phyloP scores from a whole-genome alignment of 2,329 filamentous ascomycete genomes.

The Dactylellina sp. region DNA sequence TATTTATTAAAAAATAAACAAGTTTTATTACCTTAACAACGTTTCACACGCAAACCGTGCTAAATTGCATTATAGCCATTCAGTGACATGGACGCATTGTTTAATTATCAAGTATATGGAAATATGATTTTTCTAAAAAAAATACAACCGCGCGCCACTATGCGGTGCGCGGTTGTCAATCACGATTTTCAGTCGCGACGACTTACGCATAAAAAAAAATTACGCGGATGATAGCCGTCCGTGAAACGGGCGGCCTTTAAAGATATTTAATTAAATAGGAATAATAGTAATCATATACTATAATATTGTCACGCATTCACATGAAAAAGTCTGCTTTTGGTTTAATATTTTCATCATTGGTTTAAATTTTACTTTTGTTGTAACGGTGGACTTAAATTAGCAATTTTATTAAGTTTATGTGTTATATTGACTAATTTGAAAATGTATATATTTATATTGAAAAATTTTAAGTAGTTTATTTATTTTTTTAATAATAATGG shows the following conservation, averaged over 20 bases:
- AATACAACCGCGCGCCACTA: conserved; percentile 3
- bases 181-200: too few relatives aligned
- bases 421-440: conserved; percentile 36
- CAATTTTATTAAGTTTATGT: conserved; percentile 16
- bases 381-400: background rate
- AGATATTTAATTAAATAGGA: conserved; percentile 26
- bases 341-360: conserved; percentile 26
- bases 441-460: conserved; percentile 32
- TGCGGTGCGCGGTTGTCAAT: too few relatives aligned
- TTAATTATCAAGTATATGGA: conserved; percentile 11
- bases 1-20: conserved; percentile 27
- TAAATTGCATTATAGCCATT: conserved; percentile 12
- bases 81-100: conserved; percentile 7
- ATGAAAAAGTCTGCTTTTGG: conserved; percentile 31
- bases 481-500: conserved; percentile 30
- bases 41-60: conserved; percentile 18
- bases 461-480: conserved; percentile 17
- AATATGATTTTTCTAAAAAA: conserved; percentile 5
- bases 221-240: conserved; percentile 10
- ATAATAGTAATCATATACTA: conserved; percentile 25
- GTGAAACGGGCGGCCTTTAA: conserved; percentile 1
- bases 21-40: conserved; percentile 31
- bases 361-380: conserved; percentile 23
- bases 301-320: conserved; percentile 7
- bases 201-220: conserved; percentile 14